Evolutionary conservation across 371 early-diverging fungal genomes (phyloP), one percentile per base, ranked within the genome.

Genomic region (Syncephalastrum monosporum): DNA sequence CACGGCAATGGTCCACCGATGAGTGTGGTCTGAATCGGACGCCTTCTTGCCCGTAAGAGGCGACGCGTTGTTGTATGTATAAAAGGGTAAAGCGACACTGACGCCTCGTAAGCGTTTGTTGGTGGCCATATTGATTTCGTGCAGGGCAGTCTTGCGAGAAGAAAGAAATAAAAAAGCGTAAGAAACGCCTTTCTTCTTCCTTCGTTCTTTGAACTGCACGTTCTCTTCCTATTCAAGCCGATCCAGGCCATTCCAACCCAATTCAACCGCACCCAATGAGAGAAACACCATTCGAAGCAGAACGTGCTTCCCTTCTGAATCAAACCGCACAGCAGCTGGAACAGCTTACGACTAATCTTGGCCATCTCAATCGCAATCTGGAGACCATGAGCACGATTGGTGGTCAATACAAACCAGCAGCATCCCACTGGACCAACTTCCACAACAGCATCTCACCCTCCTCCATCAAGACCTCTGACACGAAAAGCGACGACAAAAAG

Each of bases 1-100:
- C 15, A 99, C 89, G 65, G 88, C 95, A 3, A 96, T 83, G 0
- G 90, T 90, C 92, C 92, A 92, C 56, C 82, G 80, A 68, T 92
- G 92, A 8, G 92, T 92, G 60, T 92, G 91, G 59, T 89, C 90
- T 4, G 87, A 71, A 55, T 88, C 85, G 25, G 74, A 72, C 0
- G 79, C 67, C 48, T 86, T 84, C 56, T 86, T 84, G 10, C 83
- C 84, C 16, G 81, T 76, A 33, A 92, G 57, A 29, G 86, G 86
- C 1, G 77, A 75, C 1, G 92, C 90, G 10, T 83, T 72, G 55
- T 89, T 92, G 44, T 89, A 91, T 56, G 89, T 91, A 55, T 91
- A 82, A 46, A 92, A 80, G 8, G 92, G 89, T 48, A 85, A 81
- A 44, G 85, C 71, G 5, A 89, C 73, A 25, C 86, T 80, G 24